These are phyloP conservation scores for Posidonia australis DNA, from an alignment of 106 monocot species.

Conservation along the genomic window DNA sequence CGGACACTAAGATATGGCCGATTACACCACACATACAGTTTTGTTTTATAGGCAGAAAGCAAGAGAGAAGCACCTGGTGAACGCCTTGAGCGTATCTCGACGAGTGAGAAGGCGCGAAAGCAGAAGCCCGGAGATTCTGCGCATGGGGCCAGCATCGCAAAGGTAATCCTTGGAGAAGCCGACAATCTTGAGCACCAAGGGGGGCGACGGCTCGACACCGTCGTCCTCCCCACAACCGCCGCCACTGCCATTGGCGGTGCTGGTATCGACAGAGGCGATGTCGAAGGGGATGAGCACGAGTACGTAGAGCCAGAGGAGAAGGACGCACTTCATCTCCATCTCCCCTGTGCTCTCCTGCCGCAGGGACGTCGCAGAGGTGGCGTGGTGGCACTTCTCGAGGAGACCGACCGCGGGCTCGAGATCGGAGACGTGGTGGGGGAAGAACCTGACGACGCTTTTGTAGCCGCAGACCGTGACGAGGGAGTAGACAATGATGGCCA, in stretches of 20 bases:
- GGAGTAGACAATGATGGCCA: conserved; percentile 80
- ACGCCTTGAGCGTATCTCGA: conserved; percentile 71
- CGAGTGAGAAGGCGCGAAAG: conserved; percentile 95
- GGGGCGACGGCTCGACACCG: conserved; percentile 24
- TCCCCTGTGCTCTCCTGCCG: conserved; percentile 95
- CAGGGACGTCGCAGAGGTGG: conserved; percentile 35
- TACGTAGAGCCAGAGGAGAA: conserved; percentile 91
- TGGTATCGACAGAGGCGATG: conserved; percentile 77
- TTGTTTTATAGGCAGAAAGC: background rate
- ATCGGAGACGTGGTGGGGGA: conserved; percentile 98
- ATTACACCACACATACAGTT: too few species aligned
- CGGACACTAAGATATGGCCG: too few species aligned
- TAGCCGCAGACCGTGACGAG: conserved; percentile 83
- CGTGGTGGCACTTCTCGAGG: conserved; percentile 54
- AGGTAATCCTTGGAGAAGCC: conserved; percentile 90
- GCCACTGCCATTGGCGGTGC: conserved; percentile 31
- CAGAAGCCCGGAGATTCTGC: conserved; percentile 74
- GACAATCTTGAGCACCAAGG: conserved; percentile 67
- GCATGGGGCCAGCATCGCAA: conserved; percentile 90
- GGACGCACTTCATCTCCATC: conserved; percentile 90
- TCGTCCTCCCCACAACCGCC: conserved; percentile 1
- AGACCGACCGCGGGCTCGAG: conserved; percentile 79
- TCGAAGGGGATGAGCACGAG: conserved; percentile 98
- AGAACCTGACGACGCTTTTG: conserved; percentile 84
- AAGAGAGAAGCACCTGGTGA: conserved; percentile 34